phyloP scores from a whole-genome alignment of 805 yeast genomes.

The Nakazawaea anatomiae region DNA sequence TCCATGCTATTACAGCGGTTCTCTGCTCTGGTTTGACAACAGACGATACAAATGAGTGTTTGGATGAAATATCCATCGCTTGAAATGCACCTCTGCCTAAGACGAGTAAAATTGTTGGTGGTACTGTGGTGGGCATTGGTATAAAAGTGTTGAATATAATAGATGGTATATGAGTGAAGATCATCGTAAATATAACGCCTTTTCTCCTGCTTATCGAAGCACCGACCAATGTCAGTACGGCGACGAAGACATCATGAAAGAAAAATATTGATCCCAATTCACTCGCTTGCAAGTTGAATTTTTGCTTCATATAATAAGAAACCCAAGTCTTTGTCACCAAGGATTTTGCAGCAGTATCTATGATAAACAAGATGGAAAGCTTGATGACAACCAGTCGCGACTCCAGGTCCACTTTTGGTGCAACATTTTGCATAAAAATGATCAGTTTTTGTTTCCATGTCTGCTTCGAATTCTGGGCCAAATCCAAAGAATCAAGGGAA shows the following conservation, averaged over 20 bases:
- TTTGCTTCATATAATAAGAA: slow-evolving; percentile 34
- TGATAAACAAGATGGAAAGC: slow-evolving; percentile 30
- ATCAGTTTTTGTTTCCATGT: not conserved
- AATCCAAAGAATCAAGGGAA: not conserved
- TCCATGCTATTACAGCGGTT: slow-evolving; percentile 38
- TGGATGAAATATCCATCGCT: slow-evolving; percentile 44
- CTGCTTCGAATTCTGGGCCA: not conserved
- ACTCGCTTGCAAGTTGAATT: slow-evolving; percentile 28
- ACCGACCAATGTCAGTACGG: slow-evolving; percentile 34
- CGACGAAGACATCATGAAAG: slow-evolving; percentile 30
- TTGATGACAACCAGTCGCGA: slow-evolving; percentile 24
- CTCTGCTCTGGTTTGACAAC: slow-evolving; percentile 33
- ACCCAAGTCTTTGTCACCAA: slow-evolving; percentile 40
- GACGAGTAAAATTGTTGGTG: slow-evolving; percentile 25
- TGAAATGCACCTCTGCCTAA: slow-evolving; percentile 33
- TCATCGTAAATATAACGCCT: slow-evolving; percentile 41
- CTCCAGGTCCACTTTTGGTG: slow-evolving; percentile 15
- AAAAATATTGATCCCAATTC: slow-evolving; percentile 35
- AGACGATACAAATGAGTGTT: slow-evolving; percentile 39
- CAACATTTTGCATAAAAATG: slow-evolving; percentile 3
- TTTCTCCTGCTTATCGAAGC: slow-evolving; percentile 35
- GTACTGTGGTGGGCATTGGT: slow-evolving; percentile 31
- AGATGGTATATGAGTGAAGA: slow-evolving; percentile 37
- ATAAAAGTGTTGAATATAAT: slow-evolving; percentile 31
- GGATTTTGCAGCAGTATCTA: slow-evolving; percentile 39